Percentiles rank a stretch among this genome's conserved stretches.
Conservation (phyloP, 2,329 filamentous ascomycete species). For the Colletotrichum nymphaeae region DNA sequence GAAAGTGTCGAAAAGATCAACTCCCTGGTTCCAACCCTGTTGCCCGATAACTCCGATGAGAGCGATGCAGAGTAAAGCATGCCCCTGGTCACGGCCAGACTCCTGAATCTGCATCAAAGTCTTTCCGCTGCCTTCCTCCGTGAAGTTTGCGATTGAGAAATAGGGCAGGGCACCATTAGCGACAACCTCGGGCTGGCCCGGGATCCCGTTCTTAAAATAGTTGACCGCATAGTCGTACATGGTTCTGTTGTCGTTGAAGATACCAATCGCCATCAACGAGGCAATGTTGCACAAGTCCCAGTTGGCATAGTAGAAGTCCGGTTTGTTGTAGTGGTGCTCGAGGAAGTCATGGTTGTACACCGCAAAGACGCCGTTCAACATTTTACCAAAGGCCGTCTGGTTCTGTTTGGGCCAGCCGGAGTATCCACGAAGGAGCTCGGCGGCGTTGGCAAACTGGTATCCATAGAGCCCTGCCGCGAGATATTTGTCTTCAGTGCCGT, state of each 20-base stretch:
- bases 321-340: too few relatives aligned
- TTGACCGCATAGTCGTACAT: conserved; percentile 47
- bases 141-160: conserved; percentile 33
- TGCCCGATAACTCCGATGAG: conserved; percentile 49
- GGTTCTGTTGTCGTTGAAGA: conserved; percentile 50
- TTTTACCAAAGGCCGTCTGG: conserved; percentile 37
- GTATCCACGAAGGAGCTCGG: conserved; percentile 48
- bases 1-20: conserved; percentile 46
- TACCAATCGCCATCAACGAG: conserved; percentile 48
- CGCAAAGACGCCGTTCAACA: neutral
- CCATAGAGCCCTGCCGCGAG: conserved; percentile 51
- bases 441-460: conserved; percentile 53
- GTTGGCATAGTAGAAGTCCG: too few relatives aligned
- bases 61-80: conserved; percentile 48
- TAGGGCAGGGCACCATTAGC: conserved; percentile 44
- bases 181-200: too few relatives aligned
- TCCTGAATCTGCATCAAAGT: conserved; percentile 49
- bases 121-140: conserved; percentile 37
- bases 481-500: conserved; percentile 45
- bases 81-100: conserved; percentile 53
- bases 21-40: conserved; percentile 50
- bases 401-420: conserved; percentile 40
- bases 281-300: conserved; percentile 53
- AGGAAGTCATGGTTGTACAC: too few relatives aligned
- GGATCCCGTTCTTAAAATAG: conserved; percentile 47